A percentile compares a stretch with the other conserved stretches of the same genome.
Conservation (phyloP, 768 basidiomycete species). For the Lactarius hatsudake region DNA sequence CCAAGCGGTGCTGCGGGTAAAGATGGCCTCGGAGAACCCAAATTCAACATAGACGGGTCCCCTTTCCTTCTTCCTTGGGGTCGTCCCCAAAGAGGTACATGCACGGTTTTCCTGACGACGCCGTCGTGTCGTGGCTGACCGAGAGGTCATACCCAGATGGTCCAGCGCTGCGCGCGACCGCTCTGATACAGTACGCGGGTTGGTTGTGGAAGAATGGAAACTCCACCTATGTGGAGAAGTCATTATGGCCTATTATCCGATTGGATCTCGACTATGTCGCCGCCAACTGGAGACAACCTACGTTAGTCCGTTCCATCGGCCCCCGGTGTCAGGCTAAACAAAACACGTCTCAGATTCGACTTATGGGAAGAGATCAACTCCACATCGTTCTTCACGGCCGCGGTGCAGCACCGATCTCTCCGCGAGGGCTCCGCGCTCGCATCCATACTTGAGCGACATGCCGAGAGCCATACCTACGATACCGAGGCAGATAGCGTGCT, state of each 20-base stretch:
- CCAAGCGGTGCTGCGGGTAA: constrained; percentile 62
- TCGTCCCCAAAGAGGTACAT: constrained; percentile 59
- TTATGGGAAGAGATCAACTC: constrained; percentile 71
- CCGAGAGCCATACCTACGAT: constrained; percentile 44
- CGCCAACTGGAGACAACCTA: constrained; percentile 62
- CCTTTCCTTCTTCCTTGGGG: constrained; percentile 44
- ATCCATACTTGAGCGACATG: constrained; percentile 49
- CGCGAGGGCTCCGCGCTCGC: constrained; percentile 60
- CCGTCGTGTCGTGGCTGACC: not conserved
- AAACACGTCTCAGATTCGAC: constrained; percentile 48
- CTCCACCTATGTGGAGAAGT: constrained; percentile 45
- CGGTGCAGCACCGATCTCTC: constrained; percentile 37
- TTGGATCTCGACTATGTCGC: constrained; percentile 73
- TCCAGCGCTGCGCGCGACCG: constrained; percentile 67
- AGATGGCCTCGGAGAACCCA: constrained; percentile 75
- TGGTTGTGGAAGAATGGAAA: constrained; percentile 56
- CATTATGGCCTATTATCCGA: constrained; percentile 68
- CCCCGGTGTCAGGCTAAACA: not conserved
- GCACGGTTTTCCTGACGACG: not conserved
- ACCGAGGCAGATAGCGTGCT: constrained; percentile 59
- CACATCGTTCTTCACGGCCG: constrained; percentile 77
- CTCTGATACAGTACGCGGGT: constrained; percentile 67
- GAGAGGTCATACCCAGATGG: constrained; percentile 47
- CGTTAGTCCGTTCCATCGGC: constrained; percentile 37
- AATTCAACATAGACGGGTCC: constrained; percentile 65